Evolutionary conservation across 1,284 basidiomycete species (phyloP).

Genomic region (Microbotryum scabiosae): DNA sequence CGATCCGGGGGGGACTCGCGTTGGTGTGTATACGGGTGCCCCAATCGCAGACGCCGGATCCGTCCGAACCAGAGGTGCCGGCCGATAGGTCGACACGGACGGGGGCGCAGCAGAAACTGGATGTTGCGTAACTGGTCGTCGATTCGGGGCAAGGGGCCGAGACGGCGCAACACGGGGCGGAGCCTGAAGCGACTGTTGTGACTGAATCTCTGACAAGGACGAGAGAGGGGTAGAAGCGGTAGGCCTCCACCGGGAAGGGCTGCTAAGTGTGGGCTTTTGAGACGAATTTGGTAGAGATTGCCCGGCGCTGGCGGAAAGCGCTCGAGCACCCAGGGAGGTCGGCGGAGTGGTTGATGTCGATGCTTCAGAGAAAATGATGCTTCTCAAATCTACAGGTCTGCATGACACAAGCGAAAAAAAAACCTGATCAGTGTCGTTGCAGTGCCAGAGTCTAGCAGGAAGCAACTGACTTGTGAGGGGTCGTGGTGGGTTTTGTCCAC

Average conservation of each 20-base stretch:
- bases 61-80: not conserved
- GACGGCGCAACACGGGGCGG: not conserved
- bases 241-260: not conserved
- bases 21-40: slow-evolving; percentile 31
- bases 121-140: no score
- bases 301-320: not conserved
- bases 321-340: not conserved
- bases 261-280: no score
- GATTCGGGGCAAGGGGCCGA: not conserved
- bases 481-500: slow-evolving; percentile 12
- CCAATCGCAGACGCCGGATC: slow-evolving; percentile 26
- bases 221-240: not conserved
- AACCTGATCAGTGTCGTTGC: not conserved
- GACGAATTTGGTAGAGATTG: no score
- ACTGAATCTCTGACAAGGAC: not conserved
- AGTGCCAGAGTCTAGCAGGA: not conserved
- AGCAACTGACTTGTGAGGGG: not conserved
- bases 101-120: not conserved
- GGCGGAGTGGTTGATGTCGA: not conserved
- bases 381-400: slow-evolving; percentile 57
- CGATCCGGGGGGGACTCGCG: slow-evolving; percentile 10
- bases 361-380: slow-evolving; percentile 58
- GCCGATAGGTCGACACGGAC: not conserved
- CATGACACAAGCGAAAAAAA: not conserved
- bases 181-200: not conserved